Percentiles rank a stretch among this genome's conserved stretches.
These are phyloP conservation scores for Corylus heterophylla DNA, from an alignment of 306 rosid genomes.

Conservation along the genomic window DNA sequence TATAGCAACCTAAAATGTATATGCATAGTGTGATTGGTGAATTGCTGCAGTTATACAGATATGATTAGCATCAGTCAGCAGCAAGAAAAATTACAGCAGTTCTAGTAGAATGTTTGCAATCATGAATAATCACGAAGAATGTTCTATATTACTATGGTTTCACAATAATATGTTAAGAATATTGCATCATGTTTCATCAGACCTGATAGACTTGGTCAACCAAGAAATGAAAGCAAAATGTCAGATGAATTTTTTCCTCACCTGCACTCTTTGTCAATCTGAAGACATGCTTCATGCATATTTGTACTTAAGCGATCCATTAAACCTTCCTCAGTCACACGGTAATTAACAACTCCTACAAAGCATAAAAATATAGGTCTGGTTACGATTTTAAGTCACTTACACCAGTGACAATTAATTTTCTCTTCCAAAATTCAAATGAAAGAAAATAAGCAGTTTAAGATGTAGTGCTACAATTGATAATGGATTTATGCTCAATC, in stretches of 20 bases:
- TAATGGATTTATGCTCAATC: neutral
- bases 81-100: no score
- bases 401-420: neutral
- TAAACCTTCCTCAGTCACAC: constrained; percentile 65
- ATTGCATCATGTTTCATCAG: neutral
- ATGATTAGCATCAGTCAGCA: neutral
- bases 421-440: neutral
- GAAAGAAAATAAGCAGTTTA: neutral
- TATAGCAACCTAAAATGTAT: neutral
- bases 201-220: constrained; percentile 4
- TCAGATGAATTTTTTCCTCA: constrained; percentile 17
- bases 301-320: constrained; percentile 59
- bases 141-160: neutral
- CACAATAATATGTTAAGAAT: neutral
- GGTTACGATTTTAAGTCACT: neutral
- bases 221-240: neutral
- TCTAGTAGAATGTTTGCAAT: neutral
- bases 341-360: constrained; percentile 44
- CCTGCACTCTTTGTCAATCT: constrained; percentile 72
- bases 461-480: neutral
- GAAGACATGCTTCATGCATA: constrained; percentile 67
- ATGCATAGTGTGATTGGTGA: neutral
- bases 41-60: neutral
- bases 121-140: neutral
- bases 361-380: neutral